Conservation (phyloP, 2,329 filamentous ascomycete species). For the Apiospora phragmitis region DNA sequence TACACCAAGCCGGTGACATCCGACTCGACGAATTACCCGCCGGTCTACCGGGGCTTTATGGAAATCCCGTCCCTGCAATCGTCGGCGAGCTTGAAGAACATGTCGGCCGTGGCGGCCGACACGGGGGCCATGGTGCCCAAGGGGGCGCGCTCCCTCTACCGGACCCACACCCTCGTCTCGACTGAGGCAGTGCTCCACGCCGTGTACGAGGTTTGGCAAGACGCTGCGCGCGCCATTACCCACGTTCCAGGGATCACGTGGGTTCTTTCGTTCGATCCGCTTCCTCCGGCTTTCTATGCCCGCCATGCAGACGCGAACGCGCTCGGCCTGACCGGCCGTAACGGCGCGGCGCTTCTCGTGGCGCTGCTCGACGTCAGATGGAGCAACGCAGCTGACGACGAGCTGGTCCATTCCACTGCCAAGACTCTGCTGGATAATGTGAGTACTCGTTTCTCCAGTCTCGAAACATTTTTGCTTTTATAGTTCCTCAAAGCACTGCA, state of each 20-base stretch:
- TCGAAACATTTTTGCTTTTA: too few species aligned
- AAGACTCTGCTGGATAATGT: too few species aligned
- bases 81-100: not conserved
- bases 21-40: conserved; percentile 14
- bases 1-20: conserved; percentile 19
- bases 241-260: not conserved
- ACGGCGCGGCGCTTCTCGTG: conserved; percentile 11
- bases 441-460: too few species aligned
- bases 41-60: not conserved
- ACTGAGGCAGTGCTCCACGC: too few species aligned
- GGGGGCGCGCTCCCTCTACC: conserved; percentile 8
- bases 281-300: conserved; percentile 20
- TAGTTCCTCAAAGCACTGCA: too few species aligned
- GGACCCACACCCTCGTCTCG: too few species aligned
- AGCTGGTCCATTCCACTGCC: too few species aligned
- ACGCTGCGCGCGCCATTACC: too few species aligned
- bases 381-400: conserved; percentile 13
- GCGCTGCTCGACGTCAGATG: conserved; percentile 10
- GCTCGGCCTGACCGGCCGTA: conserved; percentile 14
- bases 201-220: too few species aligned
- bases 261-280: conserved; percentile 17
- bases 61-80: not conserved
- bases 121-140: not conserved
- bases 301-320: conserved; percentile 10
- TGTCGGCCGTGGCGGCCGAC: not conserved